These are phyloP conservation scores for Nitzschia sp. DNA, from an alignment of 108 stramenopile genomes.

Conservation along the genomic window DNA sequence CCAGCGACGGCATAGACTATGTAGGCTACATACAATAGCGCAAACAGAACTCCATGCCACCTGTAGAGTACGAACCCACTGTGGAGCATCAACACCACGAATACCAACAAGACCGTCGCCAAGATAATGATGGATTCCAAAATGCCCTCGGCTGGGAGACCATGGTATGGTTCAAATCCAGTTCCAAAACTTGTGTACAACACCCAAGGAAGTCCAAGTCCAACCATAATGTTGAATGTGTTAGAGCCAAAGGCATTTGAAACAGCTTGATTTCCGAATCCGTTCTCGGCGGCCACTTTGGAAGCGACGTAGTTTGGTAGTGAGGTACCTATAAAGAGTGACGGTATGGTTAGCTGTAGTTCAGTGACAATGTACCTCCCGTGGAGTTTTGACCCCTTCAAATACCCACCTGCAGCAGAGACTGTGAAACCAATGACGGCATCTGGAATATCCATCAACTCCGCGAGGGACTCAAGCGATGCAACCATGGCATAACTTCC, in stretches of 20 bases:
- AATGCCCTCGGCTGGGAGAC: constrained; percentile 62
- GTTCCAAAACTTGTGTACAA: constrained; percentile 57
- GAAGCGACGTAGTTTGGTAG: constrained; percentile 68
- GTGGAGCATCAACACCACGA: constrained; percentile 52
- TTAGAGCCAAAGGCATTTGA: constrained; percentile 87
- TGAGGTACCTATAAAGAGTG: constrained; percentile 40
- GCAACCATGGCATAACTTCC: constrained; percentile 72
- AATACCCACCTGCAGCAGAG: constrained; percentile 69
- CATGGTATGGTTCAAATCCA: constrained; percentile 64
- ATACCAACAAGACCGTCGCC: constrained; percentile 45
- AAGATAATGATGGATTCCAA: constrained; percentile 61
- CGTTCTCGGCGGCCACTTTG: constrained; percentile 78
- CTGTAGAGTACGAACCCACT: constrained; percentile 55
- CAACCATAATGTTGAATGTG: constrained; percentile 87
- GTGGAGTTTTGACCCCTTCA: neutral
- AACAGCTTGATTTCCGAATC: constrained; percentile 88
- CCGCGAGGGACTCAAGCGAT: constrained; percentile 68
- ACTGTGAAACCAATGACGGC: constrained; percentile 76
- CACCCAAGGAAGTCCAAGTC: constrained; percentile 84
- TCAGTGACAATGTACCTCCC: neutral
- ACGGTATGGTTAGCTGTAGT: neutral
- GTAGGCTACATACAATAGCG: constrained; percentile 55
- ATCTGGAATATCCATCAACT: constrained; percentile 65
- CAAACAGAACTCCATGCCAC: constrained; percentile 71
- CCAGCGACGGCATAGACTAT: constrained; percentile 24